These are phyloP conservation scores for Castanospermum australe DNA, from an alignment of 306 rosid genomes.

Conservation along the genomic window DNA sequence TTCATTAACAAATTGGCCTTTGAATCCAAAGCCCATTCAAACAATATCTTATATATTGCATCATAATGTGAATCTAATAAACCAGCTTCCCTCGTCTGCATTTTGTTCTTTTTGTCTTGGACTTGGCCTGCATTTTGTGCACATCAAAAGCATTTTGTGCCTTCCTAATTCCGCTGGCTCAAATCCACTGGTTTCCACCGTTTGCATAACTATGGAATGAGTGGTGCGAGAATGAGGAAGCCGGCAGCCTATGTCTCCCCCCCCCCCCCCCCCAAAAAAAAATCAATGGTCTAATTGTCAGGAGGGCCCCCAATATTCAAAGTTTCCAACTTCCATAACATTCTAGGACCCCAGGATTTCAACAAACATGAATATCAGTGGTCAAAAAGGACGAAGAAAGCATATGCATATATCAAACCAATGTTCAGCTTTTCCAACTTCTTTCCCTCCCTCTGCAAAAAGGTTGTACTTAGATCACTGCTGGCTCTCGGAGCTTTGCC, in stretches of 20 bases:
- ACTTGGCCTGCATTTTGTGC: not conserved
- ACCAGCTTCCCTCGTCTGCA: not conserved
- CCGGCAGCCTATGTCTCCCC: not conserved
- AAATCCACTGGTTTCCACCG: not conserved
- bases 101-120: no score
- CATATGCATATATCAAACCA: not conserved
- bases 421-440: not conserved
- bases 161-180: not conserved
- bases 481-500: conserved; percentile 54
- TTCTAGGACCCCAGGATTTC: not conserved
- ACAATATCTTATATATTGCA: no score
- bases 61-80: no score
- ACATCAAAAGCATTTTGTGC: not conserved
- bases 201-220: not conserved
- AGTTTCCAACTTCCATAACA: not conserved
- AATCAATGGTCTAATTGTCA: not conserved
- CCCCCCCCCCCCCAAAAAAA: no score
- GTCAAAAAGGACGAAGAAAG: not conserved
- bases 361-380: not conserved
- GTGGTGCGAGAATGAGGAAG: conserved; percentile 2
- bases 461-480: conserved; percentile 20
- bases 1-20: no score
- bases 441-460: not conserved
- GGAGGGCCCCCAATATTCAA: not conserved
- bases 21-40: no score